Evolutionary conservation across 345 rosid species (phyloP).

Genomic region (Anacardium occidentale): DNA sequence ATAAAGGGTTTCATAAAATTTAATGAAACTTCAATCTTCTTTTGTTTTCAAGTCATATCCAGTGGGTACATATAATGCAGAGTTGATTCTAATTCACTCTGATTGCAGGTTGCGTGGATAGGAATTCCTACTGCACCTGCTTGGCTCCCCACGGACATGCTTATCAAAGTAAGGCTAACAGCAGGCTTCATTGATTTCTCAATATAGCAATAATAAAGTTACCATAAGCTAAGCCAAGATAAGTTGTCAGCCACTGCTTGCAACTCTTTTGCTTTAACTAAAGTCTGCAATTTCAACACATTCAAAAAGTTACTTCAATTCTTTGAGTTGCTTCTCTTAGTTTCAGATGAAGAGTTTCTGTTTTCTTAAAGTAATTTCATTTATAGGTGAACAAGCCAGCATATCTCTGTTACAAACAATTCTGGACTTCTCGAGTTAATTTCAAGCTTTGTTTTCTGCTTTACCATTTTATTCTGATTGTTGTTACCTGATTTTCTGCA

Average conservation of each 20-base stretch:
- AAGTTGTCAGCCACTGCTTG: neutral
- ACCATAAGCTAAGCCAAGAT: neutral
- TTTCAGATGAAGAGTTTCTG: neutral
- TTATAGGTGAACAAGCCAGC: neutral
- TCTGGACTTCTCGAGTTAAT: neutral
- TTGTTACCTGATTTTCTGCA: neutral
- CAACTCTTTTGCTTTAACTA: neutral
- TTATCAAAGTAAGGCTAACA: conserved; percentile 57
- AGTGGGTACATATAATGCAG: neutral
- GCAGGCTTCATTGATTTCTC: neutral
- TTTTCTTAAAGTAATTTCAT: neutral
- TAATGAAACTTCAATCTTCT: neutral
- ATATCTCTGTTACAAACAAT: neutral
- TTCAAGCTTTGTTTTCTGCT: neutral
- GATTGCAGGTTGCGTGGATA: conserved; percentile 74
- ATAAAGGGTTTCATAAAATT: neutral
- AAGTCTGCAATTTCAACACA: neutral
- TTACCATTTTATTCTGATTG: neutral
- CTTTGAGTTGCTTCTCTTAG: neutral
- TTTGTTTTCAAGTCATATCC: neutral
- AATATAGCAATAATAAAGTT: neutral
- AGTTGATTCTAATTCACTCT: neutral
- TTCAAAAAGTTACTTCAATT: neutral
- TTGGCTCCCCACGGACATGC: conserved; percentile 94
- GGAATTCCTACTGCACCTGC: conserved; percentile 95